Conservation (phyloP, 2,329 filamentous ascomycete genomes). For the Apiospora malaysiana region DNA sequence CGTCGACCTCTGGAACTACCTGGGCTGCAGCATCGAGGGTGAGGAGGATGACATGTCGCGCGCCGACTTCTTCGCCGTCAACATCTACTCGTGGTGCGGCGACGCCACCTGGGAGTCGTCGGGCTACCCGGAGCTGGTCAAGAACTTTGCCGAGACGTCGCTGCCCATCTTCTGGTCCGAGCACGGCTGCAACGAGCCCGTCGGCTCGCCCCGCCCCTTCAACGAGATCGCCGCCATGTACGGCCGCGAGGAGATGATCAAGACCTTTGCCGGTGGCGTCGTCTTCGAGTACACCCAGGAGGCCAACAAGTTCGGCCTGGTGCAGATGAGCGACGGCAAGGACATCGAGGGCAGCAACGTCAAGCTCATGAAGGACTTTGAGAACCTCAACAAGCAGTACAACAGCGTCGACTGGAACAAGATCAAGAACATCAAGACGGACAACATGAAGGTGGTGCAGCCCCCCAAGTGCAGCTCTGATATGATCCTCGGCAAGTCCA, state of each 20-base stretch:
- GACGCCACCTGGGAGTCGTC: constrained; percentile 65
- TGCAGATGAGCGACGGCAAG: constrained; percentile 61
- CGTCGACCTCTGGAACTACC: constrained; percentile 73
- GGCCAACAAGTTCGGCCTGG: constrained; percentile 65
- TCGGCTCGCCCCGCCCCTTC: constrained; percentile 66
- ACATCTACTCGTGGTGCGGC: constrained; percentile 74
- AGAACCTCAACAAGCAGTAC: constrained; percentile 75
- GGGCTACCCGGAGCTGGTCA: constrained; percentile 64
- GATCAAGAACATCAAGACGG: constrained; percentile 65
- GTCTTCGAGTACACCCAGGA: constrained; percentile 82
- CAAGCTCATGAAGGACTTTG: constrained; percentile 65
- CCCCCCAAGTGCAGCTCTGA: constrained; percentile 66
- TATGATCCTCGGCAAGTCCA: constrained; percentile 62
- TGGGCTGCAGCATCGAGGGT: constrained; percentile 61
- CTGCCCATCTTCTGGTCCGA: constrained; percentile 82
- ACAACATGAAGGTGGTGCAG: constrained; percentile 50
- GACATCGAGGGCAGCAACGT: constrained; percentile 40
- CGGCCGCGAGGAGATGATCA: constrained; percentile 65
- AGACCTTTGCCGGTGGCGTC: constrained; percentile 72
- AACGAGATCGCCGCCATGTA: constrained; percentile 76
- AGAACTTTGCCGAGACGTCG: constrained; percentile 66
- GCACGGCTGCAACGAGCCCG: constrained; percentile 71
- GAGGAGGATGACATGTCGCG: constrained; percentile 60
- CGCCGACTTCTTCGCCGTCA: constrained; percentile 67
- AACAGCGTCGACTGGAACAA: constrained; percentile 71